These are phyloP conservation scores for Brassica cretica DNA, from an alignment of 345 rosid genomes.

Conservation along the genomic window DNA sequence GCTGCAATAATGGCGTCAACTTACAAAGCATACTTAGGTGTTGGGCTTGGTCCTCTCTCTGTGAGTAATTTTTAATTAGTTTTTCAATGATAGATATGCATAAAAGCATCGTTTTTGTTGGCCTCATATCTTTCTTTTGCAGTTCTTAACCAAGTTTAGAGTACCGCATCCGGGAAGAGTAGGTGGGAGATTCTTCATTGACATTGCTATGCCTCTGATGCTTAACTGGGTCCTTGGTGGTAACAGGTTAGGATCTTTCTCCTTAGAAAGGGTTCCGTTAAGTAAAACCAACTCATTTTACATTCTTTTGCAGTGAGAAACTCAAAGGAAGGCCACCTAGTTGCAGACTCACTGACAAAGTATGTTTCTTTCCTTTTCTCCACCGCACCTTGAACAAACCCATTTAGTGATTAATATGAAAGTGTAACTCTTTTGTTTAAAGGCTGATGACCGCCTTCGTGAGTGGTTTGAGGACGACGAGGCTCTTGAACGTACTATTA, in stretches of 20 bases:
- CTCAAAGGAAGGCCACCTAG: constrained; percentile 73
- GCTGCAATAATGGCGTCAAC: constrained; percentile 97
- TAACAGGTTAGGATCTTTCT: constrained; percentile 64
- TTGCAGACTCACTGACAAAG: constrained; percentile 91
- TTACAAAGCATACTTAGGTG: constrained; percentile 91
- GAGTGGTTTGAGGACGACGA: constrained; percentile 63
- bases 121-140: constrained; percentile 25
- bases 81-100: not conserved
- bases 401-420: not conserved
- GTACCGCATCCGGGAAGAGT: constrained; percentile 93
- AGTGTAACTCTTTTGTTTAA: constrained; percentile 10
- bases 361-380: constrained; percentile 26
- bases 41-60: constrained; percentile 92
- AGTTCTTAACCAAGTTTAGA: constrained; percentile 84
- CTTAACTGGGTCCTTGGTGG: constrained; percentile 92
- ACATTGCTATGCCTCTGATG: constrained; percentile 78
- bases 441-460: constrained; percentile 46
- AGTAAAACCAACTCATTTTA: not conserved
- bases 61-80: constrained; percentile 43
- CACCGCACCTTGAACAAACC: not conserved
- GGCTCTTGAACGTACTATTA: constrained; percentile 74
- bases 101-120: not conserved
- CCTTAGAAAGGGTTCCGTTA: not conserved
- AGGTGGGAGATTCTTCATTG: constrained; percentile 78
- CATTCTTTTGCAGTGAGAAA: constrained; percentile 55